phyloP scores from a whole-genome alignment of 2,329 filamentous ascomycete genomes.

The Colletotrichum endophyticum region DNA sequence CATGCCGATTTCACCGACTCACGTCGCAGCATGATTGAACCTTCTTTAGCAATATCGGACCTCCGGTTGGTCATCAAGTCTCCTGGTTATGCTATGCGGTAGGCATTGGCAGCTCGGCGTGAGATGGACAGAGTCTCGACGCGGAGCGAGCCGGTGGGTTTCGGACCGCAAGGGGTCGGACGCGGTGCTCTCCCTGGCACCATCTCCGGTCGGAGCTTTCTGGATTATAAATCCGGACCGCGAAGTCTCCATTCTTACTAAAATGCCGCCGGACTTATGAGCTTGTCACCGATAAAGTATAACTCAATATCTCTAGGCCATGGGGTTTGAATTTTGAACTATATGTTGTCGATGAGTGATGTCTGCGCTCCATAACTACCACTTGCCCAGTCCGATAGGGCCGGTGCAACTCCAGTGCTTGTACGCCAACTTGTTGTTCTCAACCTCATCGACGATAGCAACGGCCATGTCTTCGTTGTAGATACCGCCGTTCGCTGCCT shows the following conservation, averaged over 20 bases:
- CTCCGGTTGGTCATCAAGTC: neutral
- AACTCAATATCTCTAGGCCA: neutral
- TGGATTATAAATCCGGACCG: neutral
- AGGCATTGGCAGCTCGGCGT: neutral
- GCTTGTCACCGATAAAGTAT: neutral
- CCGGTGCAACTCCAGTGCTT: neutral
- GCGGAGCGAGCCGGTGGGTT: neutral
- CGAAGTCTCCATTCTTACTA: accelerated
- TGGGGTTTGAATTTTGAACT: neutral
- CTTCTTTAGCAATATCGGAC: neutral
- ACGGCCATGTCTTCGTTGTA: neutral
- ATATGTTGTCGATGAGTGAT: neutral
- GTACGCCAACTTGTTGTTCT: neutral
- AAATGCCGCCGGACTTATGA: neutral
- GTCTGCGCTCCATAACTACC: neutral
- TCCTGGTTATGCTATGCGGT: neutral
- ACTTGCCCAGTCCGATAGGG: neutral
- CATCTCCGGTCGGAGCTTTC: neutral
- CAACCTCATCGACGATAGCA: neutral
- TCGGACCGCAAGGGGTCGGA: neutral
- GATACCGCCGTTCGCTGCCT: neutral
- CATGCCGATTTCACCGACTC: neutral
- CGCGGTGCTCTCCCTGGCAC: neutral
- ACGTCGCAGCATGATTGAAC: neutral
- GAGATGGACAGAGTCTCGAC: neutral